Evolutionary conservation across 805 yeast genomes (phyloP).

Genomic region (Candida namnaoensis): DNA sequence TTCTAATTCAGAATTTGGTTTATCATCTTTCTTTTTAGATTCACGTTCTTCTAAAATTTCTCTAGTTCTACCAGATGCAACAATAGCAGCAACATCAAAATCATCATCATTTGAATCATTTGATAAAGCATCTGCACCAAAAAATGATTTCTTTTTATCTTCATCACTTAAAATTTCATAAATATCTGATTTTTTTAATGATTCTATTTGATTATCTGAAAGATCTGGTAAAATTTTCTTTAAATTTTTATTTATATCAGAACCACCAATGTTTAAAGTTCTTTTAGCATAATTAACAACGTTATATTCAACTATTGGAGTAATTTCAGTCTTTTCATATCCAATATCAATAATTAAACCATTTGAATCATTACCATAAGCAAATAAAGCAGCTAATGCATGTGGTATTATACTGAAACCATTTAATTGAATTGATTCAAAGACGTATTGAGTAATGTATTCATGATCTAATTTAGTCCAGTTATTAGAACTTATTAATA

Average conservation of each 20-base stretch:
- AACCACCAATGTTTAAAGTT: slow-evolving; percentile 53
- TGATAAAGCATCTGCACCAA: slow-evolving; percentile 42
- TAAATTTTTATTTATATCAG: slow-evolving; percentile 47
- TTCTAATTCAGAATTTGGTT: slow-evolving; percentile 61
- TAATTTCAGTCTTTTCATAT: slow-evolving; percentile 60
- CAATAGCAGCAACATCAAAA: slow-evolving; percentile 84
- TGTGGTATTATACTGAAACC: slow-evolving; percentile 65
- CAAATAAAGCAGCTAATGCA: slow-evolving; percentile 63
- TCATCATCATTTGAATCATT: slow-evolving; percentile 48
- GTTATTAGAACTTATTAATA: slow-evolving; percentile 53
- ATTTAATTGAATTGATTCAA: slow-evolving; percentile 65
- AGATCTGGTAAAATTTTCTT: slow-evolving; percentile 49
- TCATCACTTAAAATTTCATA: slow-evolving; percentile 74
- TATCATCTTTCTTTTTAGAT: slow-evolving; percentile 27
- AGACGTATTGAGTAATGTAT: slow-evolving; percentile 59
- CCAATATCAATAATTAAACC: slow-evolving; percentile 81
- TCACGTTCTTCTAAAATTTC: slow-evolving; percentile 64
- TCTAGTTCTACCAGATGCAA: slow-evolving; percentile 66
- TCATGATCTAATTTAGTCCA: slow-evolving; percentile 72
- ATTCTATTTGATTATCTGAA: slow-evolving; percentile 52
- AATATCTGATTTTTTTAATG: slow-evolving; percentile 63
- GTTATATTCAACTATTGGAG: slow-evolving; percentile 73
- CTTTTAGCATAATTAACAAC: slow-evolving; percentile 46
- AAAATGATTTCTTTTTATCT: slow-evolving; percentile 51
- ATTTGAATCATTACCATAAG: slow-evolving; percentile 57